Base-by-base conservation (phyloP, 768 basidiomycete species). In the Nidularia sp. region DNA sequence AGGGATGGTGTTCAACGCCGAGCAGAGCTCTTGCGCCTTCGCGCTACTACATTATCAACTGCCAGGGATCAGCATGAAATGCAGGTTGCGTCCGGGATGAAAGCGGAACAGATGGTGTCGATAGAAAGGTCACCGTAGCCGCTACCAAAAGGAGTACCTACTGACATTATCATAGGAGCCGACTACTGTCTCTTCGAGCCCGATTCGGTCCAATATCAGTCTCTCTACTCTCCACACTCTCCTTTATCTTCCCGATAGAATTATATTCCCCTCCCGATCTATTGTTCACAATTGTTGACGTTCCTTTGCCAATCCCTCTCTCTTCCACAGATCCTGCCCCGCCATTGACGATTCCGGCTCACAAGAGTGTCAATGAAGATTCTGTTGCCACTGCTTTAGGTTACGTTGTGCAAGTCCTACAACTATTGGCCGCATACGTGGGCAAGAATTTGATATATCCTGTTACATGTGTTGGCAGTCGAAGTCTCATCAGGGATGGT, bases 291-390 rank as follows among this genome's bases (percentile, higher is more conserved):
- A 91, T 99, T 64, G 73, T 94, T 47, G 77, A 80, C 47, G 84
- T 92, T 45, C 90, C 97, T n/a, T 77, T 99, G 7, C 95, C 97
- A 1, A 94, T 98, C 55, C 93, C 93, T 12, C 59, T 85, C 22
- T 73, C 79, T 32, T 57, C 80, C 4, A 81, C 83, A 49, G 89
- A 94, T 58, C 91, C 93, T 44, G 90, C 88, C 0, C 95, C 95
- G 12, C 92, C 95, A 0, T 71, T 92, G 36, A 73, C 78, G 2
- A 65, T 94, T 41, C 69, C 81, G 34, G 69, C 77, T n/a, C 77
- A 84, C 57, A 83, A 80, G 53, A 81, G 82, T 42, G 80, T 94
- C 33, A 92, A 83, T 39, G 96, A 98, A 68, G 91, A 96, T 48
- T 72, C 78, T 2, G 82, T 94, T 7, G 93, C 97, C 0, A 90